Percentiles rank a stretch among this genome's conserved stretches.
Conservation (phyloP, 2,329 filamentous ascomycete genomes). For the Alternaria sp. region DNA sequence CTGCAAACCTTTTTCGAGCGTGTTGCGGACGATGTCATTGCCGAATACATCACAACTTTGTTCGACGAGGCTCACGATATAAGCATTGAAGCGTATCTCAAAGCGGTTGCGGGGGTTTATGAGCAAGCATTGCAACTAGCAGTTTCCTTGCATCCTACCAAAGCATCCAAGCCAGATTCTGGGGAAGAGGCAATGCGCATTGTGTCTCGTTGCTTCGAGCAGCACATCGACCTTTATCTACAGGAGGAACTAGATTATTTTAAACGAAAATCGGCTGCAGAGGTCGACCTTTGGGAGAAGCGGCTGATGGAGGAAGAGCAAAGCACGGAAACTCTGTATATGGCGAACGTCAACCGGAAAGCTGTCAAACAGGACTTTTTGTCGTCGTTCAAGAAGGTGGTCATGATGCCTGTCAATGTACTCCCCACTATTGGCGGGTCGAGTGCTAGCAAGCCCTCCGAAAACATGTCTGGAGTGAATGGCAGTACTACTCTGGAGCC, state of each 20-base stretch:
- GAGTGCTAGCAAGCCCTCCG: constrained; percentile 49
- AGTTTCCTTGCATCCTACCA: constrained; percentile 72
- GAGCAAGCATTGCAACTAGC: constrained; percentile 84
- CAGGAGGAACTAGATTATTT: constrained; percentile 91
- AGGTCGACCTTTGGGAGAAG: constrained; percentile 88
- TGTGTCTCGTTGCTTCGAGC: constrained; percentile 80
- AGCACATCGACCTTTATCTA: constrained; percentile 91
- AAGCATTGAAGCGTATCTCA: constrained; percentile 79
- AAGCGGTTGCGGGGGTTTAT: constrained; percentile 86
- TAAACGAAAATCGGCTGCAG: constrained; percentile 74
- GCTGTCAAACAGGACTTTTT: constrained; percentile 97
- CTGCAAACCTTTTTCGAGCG: constrained; percentile 83
- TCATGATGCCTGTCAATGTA: constrained; percentile 98
- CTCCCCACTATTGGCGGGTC: constrained; percentile 69
- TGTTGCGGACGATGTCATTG: constrained; percentile 80
- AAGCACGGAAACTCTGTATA: constrained; percentile 89
- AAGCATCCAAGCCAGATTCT: constrained; percentile 67
- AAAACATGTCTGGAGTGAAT: constrained; percentile 30
- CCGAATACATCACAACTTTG: constrained; percentile 83
- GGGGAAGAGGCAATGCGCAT: constrained; percentile 71
- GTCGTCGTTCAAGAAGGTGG: constrained; percentile 96
- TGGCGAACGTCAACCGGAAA: constrained; percentile 93
- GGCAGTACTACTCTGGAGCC: constrained; percentile 43
- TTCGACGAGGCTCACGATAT: constrained; percentile 86
- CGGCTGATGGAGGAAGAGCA: constrained; percentile 91